Evolutionary conservation across 2,329 filamentous ascomycete species (phyloP).

Genomic region (Exophiala bonariae): DNA sequence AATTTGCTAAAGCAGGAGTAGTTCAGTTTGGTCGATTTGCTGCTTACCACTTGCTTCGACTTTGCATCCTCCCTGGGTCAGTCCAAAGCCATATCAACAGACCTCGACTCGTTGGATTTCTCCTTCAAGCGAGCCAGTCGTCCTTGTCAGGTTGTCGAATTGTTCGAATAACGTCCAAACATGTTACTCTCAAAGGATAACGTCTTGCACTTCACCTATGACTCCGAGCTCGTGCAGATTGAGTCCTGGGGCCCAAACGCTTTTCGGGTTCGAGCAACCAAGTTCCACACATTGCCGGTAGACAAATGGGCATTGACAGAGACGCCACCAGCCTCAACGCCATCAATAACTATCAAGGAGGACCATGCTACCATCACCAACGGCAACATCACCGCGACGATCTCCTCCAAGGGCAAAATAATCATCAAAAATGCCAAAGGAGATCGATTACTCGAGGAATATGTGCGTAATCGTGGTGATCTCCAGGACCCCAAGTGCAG

Average conservation of each 20-base stretch:
- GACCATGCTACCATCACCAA: conserved; percentile 33
- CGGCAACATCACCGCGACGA: conserved; percentile 49
- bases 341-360: conserved; percentile 13
- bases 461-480: conserved; percentile 52
- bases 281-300: conserved; percentile 35
- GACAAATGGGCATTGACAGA: conserved; percentile 38
- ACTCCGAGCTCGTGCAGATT: conserved; percentile 40
- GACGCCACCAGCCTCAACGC: conserved; percentile 3
- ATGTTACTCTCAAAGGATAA: conserved; percentile 32
- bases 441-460: conserved; percentile 54
- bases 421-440: conserved; percentile 46
- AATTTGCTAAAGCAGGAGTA: too few species aligned
- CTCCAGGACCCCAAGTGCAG: conserved; percentile 59
- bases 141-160: too few species aligned
- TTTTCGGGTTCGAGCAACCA: conserved; percentile 39
- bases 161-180: not conserved
- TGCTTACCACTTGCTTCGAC: too few species aligned
- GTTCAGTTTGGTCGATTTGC: too few species aligned
- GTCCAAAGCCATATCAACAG: too few species aligned
- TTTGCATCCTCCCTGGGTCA: too few species aligned
- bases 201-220: conserved; percentile 38
- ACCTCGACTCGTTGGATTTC: too few species aligned
- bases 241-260: conserved; percentile 42
- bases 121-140: too few species aligned
- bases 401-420: conserved; percentile 53